Base-by-base conservation (phyloP, 1,284 basidiomycete genomes). In the Cutaneotrichosporon spelunceum region DNA sequence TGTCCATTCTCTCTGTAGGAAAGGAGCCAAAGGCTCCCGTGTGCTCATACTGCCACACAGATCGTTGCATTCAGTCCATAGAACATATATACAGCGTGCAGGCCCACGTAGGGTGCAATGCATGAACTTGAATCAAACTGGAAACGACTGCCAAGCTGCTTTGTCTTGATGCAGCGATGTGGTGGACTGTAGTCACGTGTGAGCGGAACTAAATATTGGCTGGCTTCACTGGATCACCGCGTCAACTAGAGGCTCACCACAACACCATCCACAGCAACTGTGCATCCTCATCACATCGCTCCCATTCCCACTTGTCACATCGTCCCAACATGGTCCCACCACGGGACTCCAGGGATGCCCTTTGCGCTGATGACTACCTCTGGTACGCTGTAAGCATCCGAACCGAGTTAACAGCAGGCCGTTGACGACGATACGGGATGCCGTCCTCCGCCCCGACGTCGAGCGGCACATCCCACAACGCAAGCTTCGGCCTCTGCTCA, bases 371-470 rank as follows among this genome's bases (percentile, higher is more conserved):
- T 36, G 59, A 55, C 53, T 60, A 55, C 34, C 53, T 60, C 53
- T 56, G 52, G 52, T 53, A 34, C 10, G 52, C 34, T 42, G 19
- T 34, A 13, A 19, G 19, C 4, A 10, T 23, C 24, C 14, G 9
- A 9, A 2, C 14, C 21, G 30, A 19, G 53, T 57, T 63, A 3
- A 66, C 56, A 34, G 1, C 54, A 77, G 75, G 56, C 75, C 75
- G 3, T 60, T 77, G 26, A 71, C 71, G 2, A 70, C 68, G 9
- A 65, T 77, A 23, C 68, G 74, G 36, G 71, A 77, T 63, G 68
- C 71, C 8, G 66, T 77, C 11, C 68, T 68, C 14, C 64, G 67
- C 13, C 68, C 75, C 14, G 61, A 68, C 30, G 48, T 60, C 19
- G 61, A 65, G 49, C 30, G 58, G 48, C 45, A 39, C 24, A 66